A percentile compares a stretch with the other conserved stretches of the same genome.
Conservation (phyloP, 805 yeast species). For the Starmerella asiatica region DNA sequence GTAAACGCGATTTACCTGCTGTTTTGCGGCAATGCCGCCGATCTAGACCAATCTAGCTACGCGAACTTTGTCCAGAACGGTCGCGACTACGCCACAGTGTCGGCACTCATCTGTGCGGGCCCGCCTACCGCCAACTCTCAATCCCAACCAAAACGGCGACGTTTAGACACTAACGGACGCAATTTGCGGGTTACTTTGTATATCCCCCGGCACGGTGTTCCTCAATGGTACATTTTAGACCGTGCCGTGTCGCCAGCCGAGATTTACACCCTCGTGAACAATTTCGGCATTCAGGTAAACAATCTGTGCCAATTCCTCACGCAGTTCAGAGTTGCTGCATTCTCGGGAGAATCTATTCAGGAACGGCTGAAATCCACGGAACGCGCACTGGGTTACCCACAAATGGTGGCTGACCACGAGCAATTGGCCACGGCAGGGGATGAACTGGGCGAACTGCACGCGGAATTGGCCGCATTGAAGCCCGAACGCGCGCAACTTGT, state of each 20-base stretch:
- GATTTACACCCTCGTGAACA: constrained; percentile 54
- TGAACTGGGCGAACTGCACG: constrained; percentile 1
- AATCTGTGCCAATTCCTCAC: constrained; percentile 90
- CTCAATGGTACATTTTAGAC: constrained; percentile 13
- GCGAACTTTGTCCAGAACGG: constrained; percentile 18
- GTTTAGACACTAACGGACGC: background rate
- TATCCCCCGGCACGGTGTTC: background rate
- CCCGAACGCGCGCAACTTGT: too few relatives aligned
- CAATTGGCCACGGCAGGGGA: constrained; percentile 28
- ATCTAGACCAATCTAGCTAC: constrained; percentile 31
- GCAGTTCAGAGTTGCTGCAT: constrained; percentile 87
- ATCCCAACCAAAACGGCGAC: background rate
- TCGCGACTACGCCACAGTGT: constrained; percentile 4
- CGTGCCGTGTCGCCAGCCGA: constrained; percentile 24
- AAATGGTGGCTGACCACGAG: constrained; percentile 43
- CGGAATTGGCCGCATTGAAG: too few relatives aligned
- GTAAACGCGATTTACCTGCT: constrained; percentile 89
- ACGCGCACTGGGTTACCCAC: constrained; percentile 49
- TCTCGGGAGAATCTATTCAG: constrained; percentile 69
- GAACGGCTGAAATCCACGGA: constrained; percentile 64
- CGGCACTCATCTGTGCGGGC: constrained; percentile 13
- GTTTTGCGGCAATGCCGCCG: constrained; percentile 47
- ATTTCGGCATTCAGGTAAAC: constrained; percentile 68
- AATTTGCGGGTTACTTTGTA: constrained; percentile 4
- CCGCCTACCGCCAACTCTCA: too few relatives aligned